These are phyloP conservation scores for Astrothelium subdiscretum DNA, from an alignment of 495 filamentous ascomycete genomes.

Conservation along the genomic window DNA sequence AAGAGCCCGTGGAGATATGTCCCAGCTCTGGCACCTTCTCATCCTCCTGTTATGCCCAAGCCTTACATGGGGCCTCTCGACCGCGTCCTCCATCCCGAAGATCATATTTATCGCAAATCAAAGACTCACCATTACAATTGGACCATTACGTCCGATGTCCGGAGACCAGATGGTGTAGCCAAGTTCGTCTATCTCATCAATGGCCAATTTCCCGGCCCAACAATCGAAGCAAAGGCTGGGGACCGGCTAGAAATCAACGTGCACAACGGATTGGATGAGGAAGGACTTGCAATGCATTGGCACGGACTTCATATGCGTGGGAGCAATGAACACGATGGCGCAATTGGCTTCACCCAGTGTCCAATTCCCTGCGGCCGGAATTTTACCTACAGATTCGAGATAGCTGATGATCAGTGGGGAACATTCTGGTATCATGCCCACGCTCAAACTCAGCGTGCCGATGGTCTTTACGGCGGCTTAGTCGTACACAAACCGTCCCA, in stretches of 20 bases:
- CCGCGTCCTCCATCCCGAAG: slow-evolving; percentile 4
- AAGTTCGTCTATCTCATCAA: slow-evolving; percentile 33
- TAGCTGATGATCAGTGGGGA: slow-evolving; percentile 7
- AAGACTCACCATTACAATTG: slow-evolving; percentile 1
- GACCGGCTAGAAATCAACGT: slow-evolving; percentile 20
- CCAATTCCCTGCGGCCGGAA: slow-evolving; percentile 5
- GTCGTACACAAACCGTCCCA: slow-evolving; percentile 14
- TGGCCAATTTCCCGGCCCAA: slow-evolving; percentile 43
- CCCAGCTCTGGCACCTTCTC: not conserved
- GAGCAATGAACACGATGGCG: slow-evolving; percentile 2
- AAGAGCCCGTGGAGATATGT: slow-evolving; percentile 1
- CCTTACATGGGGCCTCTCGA: not conserved
- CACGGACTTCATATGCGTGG: slow-evolving; percentile 6
- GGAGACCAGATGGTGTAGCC: slow-evolving; percentile 22
- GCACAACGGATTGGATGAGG: slow-evolving; percentile 3
- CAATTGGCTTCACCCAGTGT: slow-evolving; percentile 5
- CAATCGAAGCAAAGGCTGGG: slow-evolving; percentile 39
- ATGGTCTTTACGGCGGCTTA: slow-evolving; percentile 17
- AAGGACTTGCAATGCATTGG: slow-evolving; percentile 11
- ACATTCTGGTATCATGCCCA: slow-evolving; percentile 13
- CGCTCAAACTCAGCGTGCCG: slow-evolving; percentile 11
- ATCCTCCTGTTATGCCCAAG: not conserved
- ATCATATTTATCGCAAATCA: slow-evolving; percentile 5
- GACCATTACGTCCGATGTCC: slow-evolving; percentile 1
- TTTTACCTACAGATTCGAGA: slow-evolving; percentile 9